Evolutionary conservation across 352 stramenopile genomes (phyloP), one percentile per base, ranked within the genome.

Genomic region (Phytophthora pseudosyringae): DNA sequence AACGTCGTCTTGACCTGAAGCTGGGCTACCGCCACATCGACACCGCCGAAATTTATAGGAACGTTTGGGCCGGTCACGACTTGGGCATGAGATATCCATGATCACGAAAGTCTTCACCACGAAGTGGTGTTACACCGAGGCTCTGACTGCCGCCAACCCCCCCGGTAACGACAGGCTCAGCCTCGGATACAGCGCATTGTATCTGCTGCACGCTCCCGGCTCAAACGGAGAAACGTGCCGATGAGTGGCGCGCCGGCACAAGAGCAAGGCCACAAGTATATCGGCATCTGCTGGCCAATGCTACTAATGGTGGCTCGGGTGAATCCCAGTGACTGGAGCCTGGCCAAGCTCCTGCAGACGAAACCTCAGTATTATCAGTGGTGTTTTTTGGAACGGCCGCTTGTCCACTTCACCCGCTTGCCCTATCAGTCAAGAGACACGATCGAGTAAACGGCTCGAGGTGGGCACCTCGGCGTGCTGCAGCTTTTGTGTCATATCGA

Each of bases 1-100:
- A 61, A 89, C 51, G 80, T 78, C 7, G 80, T 91, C 25, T 50
- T 61, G 10, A 59, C 53, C 0, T 97, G 13, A 64, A 86, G 31
- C 63, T 91, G 1, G 89, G 92, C 38, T 96, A 95, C 56, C 75
- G 92, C 18, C 88, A 96, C 61, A 95, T 97, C 56, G 92, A 98
- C 66, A 93, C 86, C 3, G 90, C 92, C 1, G 72, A 95, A 38
- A 63, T 85, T 8, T 97, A 97, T 63, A 41, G 85, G 35, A 98
- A 98, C 64, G 89, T 97, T 11, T 61, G 71, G 7, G 93, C 75
- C 5, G 56, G 91, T 15, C 54, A 43, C 15, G 89, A 97, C 46
- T 89, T 85, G 0, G 81, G 88, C 3, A 64, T 97, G 65, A 95
- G 26, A 72, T 97, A 45, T 97, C 95, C 59, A 68, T 97, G 2